Conservation (phyloP, 495 filamentous ascomycete genomes). For the Lasiosphaeria ovina region DNA sequence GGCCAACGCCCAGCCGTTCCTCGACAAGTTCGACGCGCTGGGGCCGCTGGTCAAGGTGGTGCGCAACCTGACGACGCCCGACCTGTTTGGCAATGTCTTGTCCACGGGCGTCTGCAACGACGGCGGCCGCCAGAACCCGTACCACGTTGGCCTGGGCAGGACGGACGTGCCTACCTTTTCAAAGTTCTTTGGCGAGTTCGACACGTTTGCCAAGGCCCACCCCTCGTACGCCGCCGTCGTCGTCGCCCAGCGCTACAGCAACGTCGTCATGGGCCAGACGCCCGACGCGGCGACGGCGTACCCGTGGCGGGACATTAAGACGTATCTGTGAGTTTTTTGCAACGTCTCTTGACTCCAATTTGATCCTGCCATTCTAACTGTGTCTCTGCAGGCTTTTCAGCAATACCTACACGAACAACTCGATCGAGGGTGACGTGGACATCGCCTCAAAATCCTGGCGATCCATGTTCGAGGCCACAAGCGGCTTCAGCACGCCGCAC, state of each 20-base stretch:
- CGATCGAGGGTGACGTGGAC: background rate
- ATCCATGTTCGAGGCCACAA: background rate
- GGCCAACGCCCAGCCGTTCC: background rate
- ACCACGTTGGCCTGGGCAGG: background rate
- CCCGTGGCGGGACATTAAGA: conserved; percentile 1
- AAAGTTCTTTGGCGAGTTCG: background rate
- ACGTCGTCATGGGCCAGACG: background rate
- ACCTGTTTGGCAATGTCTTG: background rate
- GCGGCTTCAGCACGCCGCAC: conserved; percentile 25
- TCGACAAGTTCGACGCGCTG: background rate
- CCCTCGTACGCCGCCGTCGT: background rate
- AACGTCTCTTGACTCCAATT: background rate
- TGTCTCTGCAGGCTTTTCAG: background rate
- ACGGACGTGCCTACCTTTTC: background rate
- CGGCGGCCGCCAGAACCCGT: background rate
- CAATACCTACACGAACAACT: background rate
- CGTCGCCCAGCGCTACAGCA: background rate
- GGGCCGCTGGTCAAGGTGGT: background rate
- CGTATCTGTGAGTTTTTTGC: background rate
- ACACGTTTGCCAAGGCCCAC: background rate
- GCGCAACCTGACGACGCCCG: background rate
- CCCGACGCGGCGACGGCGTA: background rate
- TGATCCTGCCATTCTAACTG: background rate
- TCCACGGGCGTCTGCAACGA: background rate
- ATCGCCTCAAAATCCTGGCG: background rate